These are phyloP conservation scores for Ceratocystis cubensis DNA, from an alignment of 2,329 filamentous ascomycete species.

Conservation along the genomic window DNA sequence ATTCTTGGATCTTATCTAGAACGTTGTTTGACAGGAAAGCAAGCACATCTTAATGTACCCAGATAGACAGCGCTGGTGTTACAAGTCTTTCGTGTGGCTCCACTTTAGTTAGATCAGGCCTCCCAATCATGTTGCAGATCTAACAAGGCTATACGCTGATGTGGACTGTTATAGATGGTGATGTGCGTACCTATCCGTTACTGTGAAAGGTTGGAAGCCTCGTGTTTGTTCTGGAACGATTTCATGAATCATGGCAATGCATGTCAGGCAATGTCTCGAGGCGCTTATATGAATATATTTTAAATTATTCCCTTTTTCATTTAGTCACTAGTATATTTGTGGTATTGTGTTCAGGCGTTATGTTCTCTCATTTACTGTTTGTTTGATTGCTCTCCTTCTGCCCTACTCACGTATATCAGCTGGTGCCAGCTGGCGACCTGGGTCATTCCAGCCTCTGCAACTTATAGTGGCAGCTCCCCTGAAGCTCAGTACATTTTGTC, in stretches of 20 bases:
- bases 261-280: background rate
- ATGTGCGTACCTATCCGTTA: background rate
- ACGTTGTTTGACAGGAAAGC: too few species aligned
- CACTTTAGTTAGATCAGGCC: background rate
- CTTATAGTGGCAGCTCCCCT: background rate
- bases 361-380: background rate
- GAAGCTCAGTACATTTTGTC: background rate
- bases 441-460: background rate
- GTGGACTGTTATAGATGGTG: background rate
- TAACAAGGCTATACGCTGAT: background rate
- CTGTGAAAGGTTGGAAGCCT: background rate
- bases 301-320: background rate
- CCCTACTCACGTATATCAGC: background rate
- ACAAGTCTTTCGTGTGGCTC: background rate
- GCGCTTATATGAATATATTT: background rate
- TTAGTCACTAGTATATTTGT: background rate
- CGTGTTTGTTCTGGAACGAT: background rate
- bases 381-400: background rate
- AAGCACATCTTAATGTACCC: too few species aligned
- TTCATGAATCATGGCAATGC: background rate
- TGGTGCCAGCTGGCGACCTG: background rate
- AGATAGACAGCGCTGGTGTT: background rate
- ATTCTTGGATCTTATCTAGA: too few species aligned
- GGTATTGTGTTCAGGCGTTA: background rate
- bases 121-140: background rate